Conservation (phyloP, 345 rosid genomes). For the Camelina neglecta region DNA sequence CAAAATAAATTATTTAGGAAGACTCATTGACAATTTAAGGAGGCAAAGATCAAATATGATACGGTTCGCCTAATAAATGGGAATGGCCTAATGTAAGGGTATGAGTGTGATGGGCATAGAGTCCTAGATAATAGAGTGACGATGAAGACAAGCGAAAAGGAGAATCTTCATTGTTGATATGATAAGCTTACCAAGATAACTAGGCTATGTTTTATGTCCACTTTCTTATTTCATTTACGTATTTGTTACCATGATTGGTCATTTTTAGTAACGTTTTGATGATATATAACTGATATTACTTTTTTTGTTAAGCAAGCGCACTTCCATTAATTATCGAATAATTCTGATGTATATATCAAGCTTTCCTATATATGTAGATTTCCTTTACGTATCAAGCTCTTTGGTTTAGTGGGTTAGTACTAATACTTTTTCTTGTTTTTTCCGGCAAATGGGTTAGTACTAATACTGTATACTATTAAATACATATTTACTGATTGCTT, state of each 20-base stretch:
- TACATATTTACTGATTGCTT: slow-evolving; percentile 23
- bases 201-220: slow-evolving; percentile 9
- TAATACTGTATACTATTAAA: background rate
- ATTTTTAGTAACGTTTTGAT: slow-evolving; percentile 8
- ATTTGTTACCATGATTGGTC: slow-evolving; percentile 21
- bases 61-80: slow-evolving; percentile 25
- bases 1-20: slow-evolving; percentile 1
- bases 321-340: background rate
- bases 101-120: slow-evolving; percentile 41
- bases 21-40: slow-evolving; percentile 31
- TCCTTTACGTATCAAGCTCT: background rate
- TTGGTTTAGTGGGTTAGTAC: background rate
- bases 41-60: slow-evolving; percentile 17
- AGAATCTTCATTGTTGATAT: slow-evolving; percentile 11
- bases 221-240: slow-evolving; percentile 16
- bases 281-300: background rate
- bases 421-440: background rate
- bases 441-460: too few species aligned
- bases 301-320: background rate
- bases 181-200: slow-evolving; percentile 21
- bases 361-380: background rate
- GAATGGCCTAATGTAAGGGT: slow-evolving; percentile 28
- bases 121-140: slow-evolving; percentile 23
- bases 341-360: background rate
- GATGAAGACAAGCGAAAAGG: slow-evolving; percentile 11